These are phyloP conservation scores for Podaxis sp. DNA, from an alignment of 768 basidiomycete species.

Conservation along the genomic window DNA sequence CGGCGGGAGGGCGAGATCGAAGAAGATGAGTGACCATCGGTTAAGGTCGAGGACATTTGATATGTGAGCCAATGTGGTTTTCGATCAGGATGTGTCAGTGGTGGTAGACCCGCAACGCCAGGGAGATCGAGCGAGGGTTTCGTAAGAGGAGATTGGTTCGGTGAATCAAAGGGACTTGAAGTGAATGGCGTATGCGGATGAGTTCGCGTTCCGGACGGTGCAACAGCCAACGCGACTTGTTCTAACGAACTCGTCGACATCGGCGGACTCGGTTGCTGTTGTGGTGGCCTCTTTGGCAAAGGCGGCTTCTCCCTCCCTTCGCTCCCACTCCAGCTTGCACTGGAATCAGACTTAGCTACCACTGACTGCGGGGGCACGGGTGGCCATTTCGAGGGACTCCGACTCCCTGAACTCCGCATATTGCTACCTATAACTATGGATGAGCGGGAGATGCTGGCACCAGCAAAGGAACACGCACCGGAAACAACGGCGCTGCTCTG, in stretches of 20 bases:
- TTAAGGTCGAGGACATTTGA: neutral
- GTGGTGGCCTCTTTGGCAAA: conserved; percentile 30
- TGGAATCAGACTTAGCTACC: conserved; percentile 6
- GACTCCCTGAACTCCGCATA: conserved; percentile 19
- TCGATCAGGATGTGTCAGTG: conserved; percentile 59
- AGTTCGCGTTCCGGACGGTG: conserved; percentile 13
- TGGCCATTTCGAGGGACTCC: conserved; percentile 19
- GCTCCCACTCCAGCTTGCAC: conserved; percentile 8
- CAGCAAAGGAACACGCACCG: conserved; percentile 32
- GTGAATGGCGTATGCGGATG: conserved; percentile 8
- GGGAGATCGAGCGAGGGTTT: neutral
- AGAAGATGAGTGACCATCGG: neutral
- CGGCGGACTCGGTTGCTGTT: conserved; percentile 36
- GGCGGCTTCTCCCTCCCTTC: conserved; percentile 22
- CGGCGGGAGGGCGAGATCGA: neutral
- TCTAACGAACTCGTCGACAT: conserved; percentile 46
- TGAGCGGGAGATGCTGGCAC: conserved; percentile 31
- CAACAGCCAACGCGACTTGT: conserved; percentile 42
- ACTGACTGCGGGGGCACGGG: conserved; percentile 3
- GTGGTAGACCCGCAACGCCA: conserved; percentile 18
- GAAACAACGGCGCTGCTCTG: conserved; percentile 53
- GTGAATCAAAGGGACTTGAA: conserved; percentile 21
- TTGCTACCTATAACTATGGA: conserved; percentile 35
- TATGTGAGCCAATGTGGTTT: conserved; percentile 27
- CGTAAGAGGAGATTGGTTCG: conserved; percentile 11